Base-by-base conservation (phyloP, 257 asterid species). In the Nicotiana tomentosiformis region DNA sequence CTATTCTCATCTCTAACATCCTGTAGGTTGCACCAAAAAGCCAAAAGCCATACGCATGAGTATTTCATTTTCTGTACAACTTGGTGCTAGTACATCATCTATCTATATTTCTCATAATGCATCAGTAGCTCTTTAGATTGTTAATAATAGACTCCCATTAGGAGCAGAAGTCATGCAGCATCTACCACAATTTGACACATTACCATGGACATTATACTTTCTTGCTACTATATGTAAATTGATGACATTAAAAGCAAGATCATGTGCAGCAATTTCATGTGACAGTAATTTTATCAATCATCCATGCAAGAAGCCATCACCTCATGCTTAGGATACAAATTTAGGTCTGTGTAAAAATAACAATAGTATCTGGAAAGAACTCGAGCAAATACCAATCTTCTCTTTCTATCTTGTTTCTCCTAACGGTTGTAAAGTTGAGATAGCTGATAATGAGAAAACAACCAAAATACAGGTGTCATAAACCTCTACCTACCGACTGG, bases 401-500 rank as follows among this genome's bases (percentile, higher is more conserved):
- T 70, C 11, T 5, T 70, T 46, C 33, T 70, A 5, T 70, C 23
- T 12, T 70, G n/a, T 30, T 70, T 43, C 56, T 70, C 37, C 78
- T 46, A 80, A 85, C 69, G 16, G 70, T 68, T 77, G 83, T 46
- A 72, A 51, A 67, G 78, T 26, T 11, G 69, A 78, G 77, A 82
- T 23, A 61, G 72, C 70, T 74, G 81, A 32, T 51, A 55, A 23
- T 33, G 74, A 77, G 60, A 23, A 58, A 79, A 58, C 20, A 37
- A 79, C 35, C 65, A 53, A 66, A 84, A 64, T 51, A 76, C 15
- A 29, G 16, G 46, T 26, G 62, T 46, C 39, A 76, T 78, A 67
- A 55, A 82, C 57, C 77, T 77, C 65, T 23, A 87, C 90, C 67
- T 85, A 95, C 99, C 87, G 96, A 92, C 85, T 95, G 99, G 89